Base-by-base conservation (phyloP, 345 rosid species). In the Aegle marmelos region DNA sequence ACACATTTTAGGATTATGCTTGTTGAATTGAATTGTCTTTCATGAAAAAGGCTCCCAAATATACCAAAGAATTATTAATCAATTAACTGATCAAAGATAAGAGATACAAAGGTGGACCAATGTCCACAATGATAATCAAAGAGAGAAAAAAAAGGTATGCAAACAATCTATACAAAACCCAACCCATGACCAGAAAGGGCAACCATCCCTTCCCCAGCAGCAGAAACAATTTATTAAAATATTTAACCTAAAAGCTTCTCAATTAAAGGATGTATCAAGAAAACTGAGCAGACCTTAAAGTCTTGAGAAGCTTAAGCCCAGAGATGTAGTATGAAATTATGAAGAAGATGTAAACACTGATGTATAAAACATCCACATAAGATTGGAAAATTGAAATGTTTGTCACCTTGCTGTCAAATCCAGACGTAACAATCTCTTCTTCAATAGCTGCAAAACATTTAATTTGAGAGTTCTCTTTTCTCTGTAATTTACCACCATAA, bases 321-420 rank as follows among this genome's bases (percentile, higher is more conserved):
- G 5, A 48, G 53, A 48, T 16, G 57, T 17, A 17, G 19, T 19
- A 53, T 53, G 1, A 25, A 27, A 67, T 6, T 9, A 22, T 8
- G 24, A 72, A 45, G 11, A 57, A 28, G 19, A 21, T 45, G 33
- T 31, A 34, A 67, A 56, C 17, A 45, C 0, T 39, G 22, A 48
- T 45, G 19, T 4, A 31, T 25, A 31, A 70, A 9, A n/a, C 48
- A 56, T 19, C 67, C 24, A 71, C 10, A 54, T 4, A 75, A 60
- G 25, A 67, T 59, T 9, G 33, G 39, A 34, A 79, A 79, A 39
- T 1, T 19, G 27, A 27, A 17, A 60, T 77, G 30, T 54, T 31
- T 64, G n/a, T 79, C 75, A 95, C 98, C 97, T 89, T 92, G 75
- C 91, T 95, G 89, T 93, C 97, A 83, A 89, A 93, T 76, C 98